phyloP scores from a whole-genome alignment of 306 rosid species.

The Biancaea sappan region DNA sequence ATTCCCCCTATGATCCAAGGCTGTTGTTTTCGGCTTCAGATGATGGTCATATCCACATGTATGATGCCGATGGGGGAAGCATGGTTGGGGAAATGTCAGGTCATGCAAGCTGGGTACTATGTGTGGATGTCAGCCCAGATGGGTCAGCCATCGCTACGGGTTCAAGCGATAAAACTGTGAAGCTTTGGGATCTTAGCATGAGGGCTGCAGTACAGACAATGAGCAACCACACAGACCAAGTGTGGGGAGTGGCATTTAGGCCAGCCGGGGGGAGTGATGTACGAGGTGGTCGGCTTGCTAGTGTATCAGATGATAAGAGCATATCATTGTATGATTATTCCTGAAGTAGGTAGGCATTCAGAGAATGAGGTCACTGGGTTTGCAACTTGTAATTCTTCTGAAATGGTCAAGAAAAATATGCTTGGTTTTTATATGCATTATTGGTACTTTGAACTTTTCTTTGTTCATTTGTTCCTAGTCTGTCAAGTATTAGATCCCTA shows the following conservation, averaged over 20 bases:
- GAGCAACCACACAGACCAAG: constrained; percentile 95
- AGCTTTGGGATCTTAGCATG: constrained; percentile 93
- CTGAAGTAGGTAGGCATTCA: constrained; percentile 36
- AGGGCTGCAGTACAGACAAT: constrained; percentile 94
- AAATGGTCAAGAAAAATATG: constrained; percentile 32
- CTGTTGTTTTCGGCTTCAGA: constrained; percentile 88
- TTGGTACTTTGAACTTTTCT: constrained; percentile 6
- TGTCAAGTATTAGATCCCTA: constrained; percentile 8
- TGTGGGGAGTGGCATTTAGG: constrained; percentile 95
- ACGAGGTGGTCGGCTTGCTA: constrained; percentile 78
- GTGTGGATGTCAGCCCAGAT: constrained; percentile 89
- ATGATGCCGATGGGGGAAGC: constrained; percentile 87
- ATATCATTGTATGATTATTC: constrained; percentile 86
- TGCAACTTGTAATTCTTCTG: constrained; percentile 20
- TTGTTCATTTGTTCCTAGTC: constrained; percentile 12
- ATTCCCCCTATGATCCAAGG: constrained; percentile 81
- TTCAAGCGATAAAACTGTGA: constrained; percentile 89
- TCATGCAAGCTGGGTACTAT: constrained; percentile 87
- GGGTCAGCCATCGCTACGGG: constrained; percentile 92
- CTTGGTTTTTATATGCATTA: constrained; percentile 34
- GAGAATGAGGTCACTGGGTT: constrained; percentile 14
- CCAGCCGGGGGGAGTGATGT: constrained; percentile 70
- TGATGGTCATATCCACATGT: constrained; percentile 89
- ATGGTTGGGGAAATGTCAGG: constrained; percentile 90
- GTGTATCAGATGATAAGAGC: constrained; percentile 97